A percentile compares a stretch with the other conserved stretches of the same genome.
Conservation (phyloP, 2,329 filamentous ascomycete genomes). For the Sporothrix sp. region DNA sequence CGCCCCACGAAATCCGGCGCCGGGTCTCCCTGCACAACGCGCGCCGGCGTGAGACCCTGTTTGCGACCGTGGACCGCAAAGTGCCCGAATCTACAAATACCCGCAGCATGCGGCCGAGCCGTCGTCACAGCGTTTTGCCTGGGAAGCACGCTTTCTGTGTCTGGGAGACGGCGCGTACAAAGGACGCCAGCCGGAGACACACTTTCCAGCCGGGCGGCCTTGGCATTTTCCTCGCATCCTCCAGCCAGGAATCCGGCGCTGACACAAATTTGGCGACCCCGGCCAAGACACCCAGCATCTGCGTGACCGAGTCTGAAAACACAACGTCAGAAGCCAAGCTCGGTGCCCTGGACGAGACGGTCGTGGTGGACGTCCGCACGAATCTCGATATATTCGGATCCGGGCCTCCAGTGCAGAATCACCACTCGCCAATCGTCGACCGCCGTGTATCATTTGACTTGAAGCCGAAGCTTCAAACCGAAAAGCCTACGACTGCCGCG, state of each 20-base stretch:
- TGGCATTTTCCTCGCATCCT: neutral
- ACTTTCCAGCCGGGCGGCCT: constrained; percentile 9
- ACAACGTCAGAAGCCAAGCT: neutral
- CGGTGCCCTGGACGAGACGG: neutral
- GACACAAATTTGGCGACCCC: neutral
- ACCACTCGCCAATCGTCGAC: neutral
- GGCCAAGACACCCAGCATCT: neutral
- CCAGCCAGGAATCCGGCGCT: neutral
- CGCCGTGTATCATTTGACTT: constrained; percentile 1
- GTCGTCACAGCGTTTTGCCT: constrained; percentile 23
- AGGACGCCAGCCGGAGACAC: constrained; percentile 3
- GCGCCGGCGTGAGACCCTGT: constrained; percentile 21
- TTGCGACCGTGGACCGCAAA: neutral
- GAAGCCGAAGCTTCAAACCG: neutral
- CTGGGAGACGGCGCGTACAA: neutral
- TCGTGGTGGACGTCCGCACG: constrained; percentile 25
- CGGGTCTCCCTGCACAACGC: constrained; percentile 23
- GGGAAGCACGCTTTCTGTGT: neutral
- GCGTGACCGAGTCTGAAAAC: neutral
- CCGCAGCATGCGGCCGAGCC: neutral
- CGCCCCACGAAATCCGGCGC: constrained; percentile 23
- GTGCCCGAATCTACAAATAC: constrained; percentile 10
- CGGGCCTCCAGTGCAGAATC: constrained; percentile 7
- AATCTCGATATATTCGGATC: constrained; percentile 28
- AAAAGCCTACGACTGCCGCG: neutral